phyloP scores from a whole-genome alignment of 192 early-diverging fungal species.

The Coemansia erecta region DNA sequence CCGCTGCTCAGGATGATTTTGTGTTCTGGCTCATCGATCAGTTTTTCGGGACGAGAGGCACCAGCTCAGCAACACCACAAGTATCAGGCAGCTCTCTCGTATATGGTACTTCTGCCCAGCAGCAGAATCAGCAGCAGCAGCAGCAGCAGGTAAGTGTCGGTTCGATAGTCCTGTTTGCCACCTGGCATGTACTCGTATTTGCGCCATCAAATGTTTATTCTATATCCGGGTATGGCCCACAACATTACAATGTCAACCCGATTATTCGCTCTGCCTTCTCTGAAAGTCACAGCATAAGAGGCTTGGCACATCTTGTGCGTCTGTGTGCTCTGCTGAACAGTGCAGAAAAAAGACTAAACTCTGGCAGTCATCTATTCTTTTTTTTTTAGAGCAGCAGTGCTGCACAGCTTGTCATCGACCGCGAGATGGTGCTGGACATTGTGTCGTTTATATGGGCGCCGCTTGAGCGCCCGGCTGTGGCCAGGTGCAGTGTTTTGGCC shows the following conservation, averaged over 20 bases:
- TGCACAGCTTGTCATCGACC: constrained; percentile 5
- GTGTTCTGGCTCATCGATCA: constrained; percentile 14
- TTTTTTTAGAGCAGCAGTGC: neutral
- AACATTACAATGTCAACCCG: too few relatives aligned
- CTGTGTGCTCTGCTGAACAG: neutral
- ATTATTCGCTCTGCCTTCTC: too few relatives aligned
- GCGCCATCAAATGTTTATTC: too few relatives aligned
- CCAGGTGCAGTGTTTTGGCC: constrained; percentile 22
- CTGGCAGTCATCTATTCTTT: too few relatives aligned
- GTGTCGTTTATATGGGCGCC: constrained; percentile 41
- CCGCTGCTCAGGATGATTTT: constrained; percentile 10
- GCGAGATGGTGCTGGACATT: constrained; percentile 41
- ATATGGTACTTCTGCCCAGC: too few relatives aligned
- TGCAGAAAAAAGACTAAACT: neutral
- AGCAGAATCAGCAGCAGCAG: too few relatives aligned
- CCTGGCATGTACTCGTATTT: too few relatives aligned
- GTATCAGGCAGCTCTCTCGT: neutral
- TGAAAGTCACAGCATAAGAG: too few relatives aligned
- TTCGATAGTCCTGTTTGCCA: too few relatives aligned
- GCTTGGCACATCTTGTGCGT: too few relatives aligned
- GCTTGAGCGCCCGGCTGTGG: constrained; percentile 11
- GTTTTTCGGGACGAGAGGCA: constrained; percentile 11
- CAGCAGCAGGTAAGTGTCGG: too few relatives aligned
- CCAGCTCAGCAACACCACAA: neutral
- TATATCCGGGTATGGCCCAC: too few relatives aligned